These are phyloP conservation scores for Jasminum sambac DNA, from an alignment of 257 asterid species.

Conservation along the genomic window DNA sequence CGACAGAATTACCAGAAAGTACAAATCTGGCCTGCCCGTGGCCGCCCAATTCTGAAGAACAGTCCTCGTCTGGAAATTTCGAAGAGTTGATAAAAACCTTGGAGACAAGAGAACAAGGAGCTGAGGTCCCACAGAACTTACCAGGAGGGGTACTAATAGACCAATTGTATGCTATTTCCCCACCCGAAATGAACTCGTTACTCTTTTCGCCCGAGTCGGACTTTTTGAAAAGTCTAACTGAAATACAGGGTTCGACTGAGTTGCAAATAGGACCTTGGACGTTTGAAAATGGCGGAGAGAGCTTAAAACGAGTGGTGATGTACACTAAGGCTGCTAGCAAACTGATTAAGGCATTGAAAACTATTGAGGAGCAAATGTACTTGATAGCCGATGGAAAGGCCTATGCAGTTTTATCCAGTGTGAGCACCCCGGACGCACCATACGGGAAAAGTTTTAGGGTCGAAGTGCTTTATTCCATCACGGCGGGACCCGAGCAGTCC, in stretches of 20 bases:
- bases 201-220: slow-evolving; percentile 76
- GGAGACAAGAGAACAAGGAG: slow-evolving; percentile 66
- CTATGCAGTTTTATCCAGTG: slow-evolving; percentile 65
- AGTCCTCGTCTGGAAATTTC: slow-evolving; percentile 50
- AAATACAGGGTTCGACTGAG: slow-evolving; percentile 72
- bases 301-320: slow-evolving; percentile 54
- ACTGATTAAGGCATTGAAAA: slow-evolving; percentile 75
- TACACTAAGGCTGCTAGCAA: slow-evolving; percentile 82
- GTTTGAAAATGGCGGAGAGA: slow-evolving; percentile 58
- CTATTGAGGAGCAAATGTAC: slow-evolving; percentile 85
- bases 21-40: slow-evolving; percentile 35
- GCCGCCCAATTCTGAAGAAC: slow-evolving; percentile 49
- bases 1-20: slow-evolving; percentile 50
- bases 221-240: slow-evolving; percentile 53
- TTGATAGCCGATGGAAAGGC: slow-evolving; percentile 73
- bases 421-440: slow-evolving; percentile 96
- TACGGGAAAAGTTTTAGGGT: slow-evolving; percentile 73
- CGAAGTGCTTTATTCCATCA: slow-evolving; percentile 80
- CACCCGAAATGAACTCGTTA: slow-evolving; percentile 65
- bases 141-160: slow-evolving; percentile 78
- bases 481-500: slow-evolving; percentile 84
- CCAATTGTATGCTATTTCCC: slow-evolving; percentile 60
- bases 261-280: slow-evolving; percentile 81
- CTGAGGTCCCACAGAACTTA: slow-evolving; percentile 62
- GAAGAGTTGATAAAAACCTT: slow-evolving; percentile 64